Evolutionary conservation across 257 asterid species (phyloP), one percentile per base, ranked within the genome.

Genomic region (Solanum lycopersicoides): DNA sequence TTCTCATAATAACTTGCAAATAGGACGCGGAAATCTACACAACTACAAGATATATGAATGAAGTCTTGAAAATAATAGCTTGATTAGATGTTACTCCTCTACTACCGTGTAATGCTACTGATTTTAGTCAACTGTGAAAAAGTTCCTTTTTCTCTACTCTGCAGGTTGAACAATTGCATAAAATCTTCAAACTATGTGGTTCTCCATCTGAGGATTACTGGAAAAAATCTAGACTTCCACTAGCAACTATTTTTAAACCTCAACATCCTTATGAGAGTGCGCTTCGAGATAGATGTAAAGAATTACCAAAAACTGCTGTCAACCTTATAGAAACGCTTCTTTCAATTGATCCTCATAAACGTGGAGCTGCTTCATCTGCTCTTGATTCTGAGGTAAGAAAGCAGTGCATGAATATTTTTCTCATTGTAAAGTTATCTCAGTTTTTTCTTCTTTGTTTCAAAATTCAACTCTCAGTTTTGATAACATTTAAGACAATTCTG

Each of bases 91-190:
- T 45, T 42, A 12, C 35, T 72, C 35, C 66, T 30, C 20, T 23
- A 12, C 53, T 14, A 39, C 53, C 13, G 13, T 76, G 35, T 42
- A 6, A 45, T 79, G 39, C 10, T 42, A 34, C 56, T 53, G 42
- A 25, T 39, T 45, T 6, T 34, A 34, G 42, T 63, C 82, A 76
- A 63, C 30, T 76, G 47, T 76, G 56, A 85, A 63, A 44, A 53
- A 23, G 16, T 32, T 7, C 15, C 50, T n/a, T 74, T 32, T 32
- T 68, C 80, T 16, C 82, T 23, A 18, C 34, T 74, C 50, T 88
- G 90, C 88, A 96, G 98, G 99, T 96, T 21, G 99, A 96, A 90
- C 98, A 97, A 86, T 89, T 97, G 93, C 99, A 97, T 83, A 95
- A 95, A 86, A 95, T 97, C 88, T 96, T 96, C 92, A 94, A 94